Evolutionary conservation across 2,329 filamentous ascomycete genomes (phyloP).

Genomic region (Hypoxylon sp.): DNA sequence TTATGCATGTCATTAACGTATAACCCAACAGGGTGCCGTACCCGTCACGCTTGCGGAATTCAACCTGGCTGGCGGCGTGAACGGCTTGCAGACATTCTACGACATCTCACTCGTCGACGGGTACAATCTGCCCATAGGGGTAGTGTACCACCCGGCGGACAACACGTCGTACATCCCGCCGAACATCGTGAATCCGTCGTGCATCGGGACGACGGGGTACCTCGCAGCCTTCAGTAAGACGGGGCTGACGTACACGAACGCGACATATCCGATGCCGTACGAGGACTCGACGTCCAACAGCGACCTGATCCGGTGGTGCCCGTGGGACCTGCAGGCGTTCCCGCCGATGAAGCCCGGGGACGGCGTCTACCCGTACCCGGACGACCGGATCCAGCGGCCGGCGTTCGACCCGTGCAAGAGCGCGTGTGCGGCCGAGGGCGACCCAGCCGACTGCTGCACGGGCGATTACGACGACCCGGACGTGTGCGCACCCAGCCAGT

Average conservation of each 20-base stretch:
- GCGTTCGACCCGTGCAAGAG: conserved; percentile 82
- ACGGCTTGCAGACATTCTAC: conserved; percentile 76
- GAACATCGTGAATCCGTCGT: conserved; percentile 80
- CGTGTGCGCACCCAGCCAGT: conserved; percentile 74
- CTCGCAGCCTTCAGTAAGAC: conserved; percentile 66
- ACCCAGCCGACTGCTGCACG: conserved; percentile 79
- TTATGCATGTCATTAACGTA: conserved; percentile 12
- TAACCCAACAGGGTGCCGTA: conserved; percentile 70
- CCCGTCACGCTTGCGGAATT: conserved; percentile 86
- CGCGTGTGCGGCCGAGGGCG: conserved; percentile 77
- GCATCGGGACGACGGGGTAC: conserved; percentile 76
- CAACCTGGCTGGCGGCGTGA: conserved; percentile 74
- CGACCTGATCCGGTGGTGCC: conserved; percentile 77
- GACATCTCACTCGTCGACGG: conserved; percentile 88
- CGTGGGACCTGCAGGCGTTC: conserved; percentile 78
- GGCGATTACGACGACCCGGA: conserved; percentile 72
- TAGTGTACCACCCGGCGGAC: conserved; percentile 69
- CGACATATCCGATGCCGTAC: conserved; percentile 74
- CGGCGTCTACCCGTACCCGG: conserved; percentile 83
- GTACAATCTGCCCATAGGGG: conserved; percentile 81
- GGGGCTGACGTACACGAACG: conserved; percentile 71
- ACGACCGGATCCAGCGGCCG: conserved; percentile 77
- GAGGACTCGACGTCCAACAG: conserved; percentile 69
- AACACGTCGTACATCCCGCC: conserved; percentile 76
- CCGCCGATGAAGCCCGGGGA: conserved; percentile 77